A percentile compares a stretch with the other conserved stretches of the same genome.
These are phyloP conservation scores for Pistacia integerrima DNA, from an alignment of 345 rosid genomes.

Conservation along the genomic window DNA sequence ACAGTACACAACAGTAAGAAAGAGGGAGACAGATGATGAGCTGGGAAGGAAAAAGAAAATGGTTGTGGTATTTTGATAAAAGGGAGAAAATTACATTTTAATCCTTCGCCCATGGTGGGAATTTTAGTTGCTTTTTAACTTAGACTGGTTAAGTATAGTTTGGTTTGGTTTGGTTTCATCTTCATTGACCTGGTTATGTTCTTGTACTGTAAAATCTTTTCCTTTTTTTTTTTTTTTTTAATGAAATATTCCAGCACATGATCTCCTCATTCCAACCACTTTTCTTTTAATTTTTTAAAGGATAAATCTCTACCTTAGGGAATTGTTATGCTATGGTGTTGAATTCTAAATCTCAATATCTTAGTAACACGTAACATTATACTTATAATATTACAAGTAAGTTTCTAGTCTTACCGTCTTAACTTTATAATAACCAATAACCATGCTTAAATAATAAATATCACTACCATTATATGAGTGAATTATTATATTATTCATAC, in stretches of 20 bases:
- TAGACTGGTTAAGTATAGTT: no score
- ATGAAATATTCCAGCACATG: slow-evolving; percentile 10
- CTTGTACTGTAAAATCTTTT: not conserved
- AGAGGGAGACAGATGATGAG: not conserved
- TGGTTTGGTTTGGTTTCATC: slow-evolving; percentile 3
- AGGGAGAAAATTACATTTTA: not conserved
- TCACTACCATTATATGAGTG: no score
- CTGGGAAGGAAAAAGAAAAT: not conserved
- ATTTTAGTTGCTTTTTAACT: not conserved
- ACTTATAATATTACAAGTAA: no score
- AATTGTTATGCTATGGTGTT: no score
- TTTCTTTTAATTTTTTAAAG: not conserved
- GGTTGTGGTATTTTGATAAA: not conserved
- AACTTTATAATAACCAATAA: no score
- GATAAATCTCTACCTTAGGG: no score
- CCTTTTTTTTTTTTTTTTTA: no score
- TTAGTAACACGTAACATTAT: no score
- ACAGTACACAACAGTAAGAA: slow-evolving; percentile 25
- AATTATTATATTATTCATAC: no score
- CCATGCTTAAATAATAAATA: no score
- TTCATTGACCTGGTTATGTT: not conserved
- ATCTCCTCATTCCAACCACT: slow-evolving; percentile 4
- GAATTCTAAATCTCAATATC: no score
- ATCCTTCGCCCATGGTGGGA: not conserved
- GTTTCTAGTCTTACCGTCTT: no score